Evolutionary conservation across 1,284 basidiomycete species (phyloP), one percentile per base, ranked within the genome.

Genomic region (Xerocomus minutiporus): DNA sequence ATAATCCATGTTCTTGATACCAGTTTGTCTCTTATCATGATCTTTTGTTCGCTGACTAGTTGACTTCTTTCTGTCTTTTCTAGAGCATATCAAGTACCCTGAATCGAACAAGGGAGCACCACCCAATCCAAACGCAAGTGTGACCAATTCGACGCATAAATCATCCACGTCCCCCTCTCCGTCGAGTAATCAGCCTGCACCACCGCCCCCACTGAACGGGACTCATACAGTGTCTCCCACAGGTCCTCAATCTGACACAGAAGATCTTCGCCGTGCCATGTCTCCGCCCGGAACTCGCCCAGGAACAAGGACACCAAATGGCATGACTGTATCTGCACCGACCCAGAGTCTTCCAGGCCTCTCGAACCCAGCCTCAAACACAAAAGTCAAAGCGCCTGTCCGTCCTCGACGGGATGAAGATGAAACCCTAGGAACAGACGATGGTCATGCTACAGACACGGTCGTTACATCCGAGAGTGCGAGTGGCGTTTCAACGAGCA

Each of bases 1-100:
- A 69, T 90, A 48, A 80, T 97, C 32, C 91, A 98, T 67, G 86
- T 98, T 47, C 78, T 98, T 56, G 95, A 97, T 71, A 96, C 94
- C 5, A 92, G 93, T 93, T 54, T 62, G 88, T 81, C 48, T 39
- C 66, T 45, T 53, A 11, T 51, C n/a, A 7, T 44, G 17, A 43
- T 11, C 0, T 46, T 4, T 48, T 41, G 5, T 48, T 43, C 35
- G 34, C 35, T 54, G 23, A 41, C 15, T 28, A 15, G 29, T 44
- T 52, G 35, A 61, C 23, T 49, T 47, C 44, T 28, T 48, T 42
- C 28, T 52, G 28, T 41, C 51, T 40, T 48, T 17, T 17, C 48
- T 36, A 86, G 87, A 92, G 71, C 86, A 97, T 66, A 98, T 98
- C 77, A 96, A 96, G 72, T 97, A 97, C 67, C 95, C 95, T 1